Evolutionary conservation across 2,329 filamentous ascomycete species (phyloP).

Genomic region (Penicillium sp.): DNA sequence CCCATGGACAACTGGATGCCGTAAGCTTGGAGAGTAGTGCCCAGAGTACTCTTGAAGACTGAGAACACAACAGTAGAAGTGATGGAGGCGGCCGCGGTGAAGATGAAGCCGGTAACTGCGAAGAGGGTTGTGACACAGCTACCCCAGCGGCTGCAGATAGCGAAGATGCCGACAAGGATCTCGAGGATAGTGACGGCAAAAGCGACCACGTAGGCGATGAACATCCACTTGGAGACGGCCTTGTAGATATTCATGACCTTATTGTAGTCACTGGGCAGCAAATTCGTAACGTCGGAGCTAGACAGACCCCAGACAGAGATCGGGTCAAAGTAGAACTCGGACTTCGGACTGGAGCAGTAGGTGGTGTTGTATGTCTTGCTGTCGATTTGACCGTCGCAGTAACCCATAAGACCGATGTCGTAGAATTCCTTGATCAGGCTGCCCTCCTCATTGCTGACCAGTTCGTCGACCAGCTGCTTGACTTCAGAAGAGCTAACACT

Average conservation of each 20-base stretch:
- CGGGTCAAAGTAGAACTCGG: slow-evolving; percentile 74
- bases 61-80: slow-evolving; percentile 74
- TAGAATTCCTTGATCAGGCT: slow-evolving; percentile 73
- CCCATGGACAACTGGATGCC: slow-evolving; percentile 68
- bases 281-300: slow-evolving; percentile 55
- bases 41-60: slow-evolving; percentile 67
- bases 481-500: slow-evolving; percentile 41
- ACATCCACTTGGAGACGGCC: slow-evolving; percentile 75
- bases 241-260: slow-evolving; percentile 71
- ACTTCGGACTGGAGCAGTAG: slow-evolving; percentile 68
- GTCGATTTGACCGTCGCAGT: slow-evolving; percentile 66
- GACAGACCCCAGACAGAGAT: slow-evolving; percentile 66
- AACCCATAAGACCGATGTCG: slow-evolving; percentile 81
- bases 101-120: slow-evolving; percentile 57
- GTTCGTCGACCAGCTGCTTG: slow-evolving; percentile 34
- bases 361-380: slow-evolving; percentile 52
- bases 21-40: slow-evolving; percentile 67
- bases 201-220: slow-evolving; percentile 75
- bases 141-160: slow-evolving; percentile 77
- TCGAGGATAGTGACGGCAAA: slow-evolving; percentile 68
- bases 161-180: slow-evolving; percentile 75
- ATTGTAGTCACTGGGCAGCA: slow-evolving; percentile 66
- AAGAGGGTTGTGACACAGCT: slow-evolving; percentile 81
- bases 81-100: slow-evolving; percentile 64
- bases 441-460: slow-evolving; percentile 29